Evolutionary conservation across 129 eudicot genomes (phyloP), one percentile per base, ranked within the genome.

Genomic region (Pittosporum tobira): DNA sequence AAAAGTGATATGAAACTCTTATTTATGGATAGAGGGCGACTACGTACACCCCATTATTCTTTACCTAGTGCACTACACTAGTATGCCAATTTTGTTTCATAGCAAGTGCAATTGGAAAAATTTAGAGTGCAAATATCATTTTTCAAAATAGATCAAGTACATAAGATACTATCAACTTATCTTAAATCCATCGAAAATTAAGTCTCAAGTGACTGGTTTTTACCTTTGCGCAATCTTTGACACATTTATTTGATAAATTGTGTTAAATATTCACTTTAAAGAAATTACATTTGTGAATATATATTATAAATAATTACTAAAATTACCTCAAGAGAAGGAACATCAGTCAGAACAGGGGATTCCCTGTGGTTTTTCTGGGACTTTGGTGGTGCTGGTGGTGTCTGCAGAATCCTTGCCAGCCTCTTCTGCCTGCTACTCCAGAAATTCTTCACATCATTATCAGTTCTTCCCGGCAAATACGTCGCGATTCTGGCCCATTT

Each of bases 391-490:
- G 65, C 37, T 2, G 81, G 57, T 3, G 83, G 61, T 12, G 78
- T 70, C n/a, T 69, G 94, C 40, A 72, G 84, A 66, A 90, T 76
- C 66, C 95, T 73, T 19, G 95, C 87, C 75, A 90, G 57, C 56
- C 94, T 80, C 70, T 90, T 90, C 73, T 86, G 94, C 63, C 98
- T 71, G 65, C 98, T 85, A 71, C 98, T 90, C 98, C 98, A 90
- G 45, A 90, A 90, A 68, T 90, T 90, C 89, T 90, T 90, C 38
- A 90, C 98, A 62, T 90, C 98, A 29, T 90, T 90, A 57, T 90
- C 98, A 15, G 95, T 90, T 75, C 98, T 80, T 61, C 98, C 98
- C 0, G 84, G 74, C 69, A 85, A 69, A 74, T 59, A 75, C 1
- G 94, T 80, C 0, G 98, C 89, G 15, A 86, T 90, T 57, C 73